Evolutionary conservation across 306 rosid species (phyloP), one percentile per base, ranked within the genome.

Genomic region (Quercus variabilis): DNA sequence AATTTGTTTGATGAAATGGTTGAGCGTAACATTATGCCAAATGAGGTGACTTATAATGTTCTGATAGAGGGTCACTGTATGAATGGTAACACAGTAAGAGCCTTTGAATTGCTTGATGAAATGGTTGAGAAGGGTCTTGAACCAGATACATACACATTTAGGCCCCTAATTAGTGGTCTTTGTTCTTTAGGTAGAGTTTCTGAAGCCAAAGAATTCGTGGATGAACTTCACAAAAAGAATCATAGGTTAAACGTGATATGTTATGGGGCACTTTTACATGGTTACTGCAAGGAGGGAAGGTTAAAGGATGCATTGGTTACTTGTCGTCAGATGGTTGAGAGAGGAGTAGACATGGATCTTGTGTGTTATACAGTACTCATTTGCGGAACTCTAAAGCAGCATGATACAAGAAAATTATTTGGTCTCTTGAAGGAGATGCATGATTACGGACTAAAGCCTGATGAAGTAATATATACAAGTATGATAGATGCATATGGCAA

Each of bases 21-120:
- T 71, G 85, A 79, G 78, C 79, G 80, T 71, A 92, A 87, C 73
- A 84, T 92, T 68, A 28, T 86, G 84, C 97, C 97, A 70, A 94
- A 90, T 56, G 94, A 94, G 88, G 94, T 95, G 81, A 92, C 97
- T 58, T 95, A 95, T 80, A 95, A 95, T 84, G 90, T 95, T 67
- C 80, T 95, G 93, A 92, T 95, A 62, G 93, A 95, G 59, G 98
- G 97, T 20, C 76, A 91, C 79, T 91, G 97, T 81, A 72, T 79
- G 73, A 81, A 86, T 77, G 89, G 90, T 69, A 89, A 89, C 81
- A 84, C 87, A 12, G 84, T 73, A 65, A 91, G 84, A 79, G 95
- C 96, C 84, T 92, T 95, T 85, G 92, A 89, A 79, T 81, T 95
- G 87, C 86, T 87, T 25, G 92, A 85, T 76, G 96, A 91, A 80